phyloP scores from a whole-genome alignment of 2,329 filamentous ascomycete species.

The Fusarium sp. region DNA sequence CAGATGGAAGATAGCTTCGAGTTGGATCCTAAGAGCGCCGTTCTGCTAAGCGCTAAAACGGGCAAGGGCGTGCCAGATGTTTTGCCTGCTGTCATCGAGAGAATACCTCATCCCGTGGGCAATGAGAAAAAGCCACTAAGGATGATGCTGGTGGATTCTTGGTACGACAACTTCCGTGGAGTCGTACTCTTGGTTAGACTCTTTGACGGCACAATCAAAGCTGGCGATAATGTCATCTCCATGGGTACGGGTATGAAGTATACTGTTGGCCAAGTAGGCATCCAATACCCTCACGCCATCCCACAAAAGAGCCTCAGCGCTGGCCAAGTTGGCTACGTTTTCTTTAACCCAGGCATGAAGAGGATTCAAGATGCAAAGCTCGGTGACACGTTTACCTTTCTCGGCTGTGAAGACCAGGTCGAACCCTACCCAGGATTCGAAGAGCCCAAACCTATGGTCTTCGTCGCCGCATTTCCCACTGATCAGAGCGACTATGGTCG shows the following conservation, averaged over 20 bases:
- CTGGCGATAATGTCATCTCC: slow-evolving; percentile 87
- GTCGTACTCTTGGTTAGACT: slow-evolving; percentile 91
- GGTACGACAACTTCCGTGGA: slow-evolving; percentile 97
- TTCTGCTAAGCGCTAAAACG: slow-evolving; percentile 88
- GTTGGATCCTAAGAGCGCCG: slow-evolving; percentile 78
- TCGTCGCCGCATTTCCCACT: slow-evolving; percentile 94
- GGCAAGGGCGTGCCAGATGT: slow-evolving; percentile 87
- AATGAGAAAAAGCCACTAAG: slow-evolving; percentile 78
- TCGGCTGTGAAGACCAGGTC: slow-evolving; percentile 80
- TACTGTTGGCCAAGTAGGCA: slow-evolving; percentile 94
- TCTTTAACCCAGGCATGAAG: slow-evolving; percentile 99
- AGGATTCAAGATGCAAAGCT: slow-evolving; percentile 94
- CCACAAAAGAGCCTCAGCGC: slow-evolving; percentile 84
- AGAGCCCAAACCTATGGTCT: slow-evolving; percentile 98
- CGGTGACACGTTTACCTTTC: slow-evolving; percentile 91
- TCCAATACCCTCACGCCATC: slow-evolving; percentile 91
- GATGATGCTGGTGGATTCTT: slow-evolving; percentile 93
- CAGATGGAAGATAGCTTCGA: slow-evolving; percentile 92
- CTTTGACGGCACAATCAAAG: slow-evolving; percentile 85
- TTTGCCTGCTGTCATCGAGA: slow-evolving; percentile 85
- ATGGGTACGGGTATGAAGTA: slow-evolving; percentile 91
- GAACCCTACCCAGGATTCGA: slow-evolving; percentile 91
- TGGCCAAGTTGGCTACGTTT: slow-evolving; percentile 95
- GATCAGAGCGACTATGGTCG: slow-evolving; percentile 89
- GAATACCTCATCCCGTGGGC: slow-evolving; percentile 83